Evolutionary conservation across 169 alveolate species (phyloP), one percentile per base, ranked within the genome.

Genomic region (Toxoplasma gondii): DNA sequence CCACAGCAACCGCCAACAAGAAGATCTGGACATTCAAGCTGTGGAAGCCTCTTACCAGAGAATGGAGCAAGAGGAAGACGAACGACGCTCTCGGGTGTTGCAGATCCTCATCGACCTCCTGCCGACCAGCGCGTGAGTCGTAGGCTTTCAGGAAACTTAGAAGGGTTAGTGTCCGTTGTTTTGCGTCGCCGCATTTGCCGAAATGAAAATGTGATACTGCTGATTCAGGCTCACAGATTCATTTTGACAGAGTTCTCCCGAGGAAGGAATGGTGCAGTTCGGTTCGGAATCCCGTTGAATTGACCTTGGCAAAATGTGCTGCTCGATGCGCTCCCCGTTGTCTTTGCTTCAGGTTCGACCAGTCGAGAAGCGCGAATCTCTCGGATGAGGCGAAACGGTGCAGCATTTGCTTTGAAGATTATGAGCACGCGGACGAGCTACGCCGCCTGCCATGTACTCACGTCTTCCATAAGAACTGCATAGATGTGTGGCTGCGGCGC

Each of bases 361-460:
- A 29, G 22, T 49, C 24, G 31, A 43, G 93, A 39, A 58, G 93
- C 64, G 78, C 82, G 24, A 53, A 22, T 44, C 84, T 88, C 39
- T 53, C 70, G 4, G 83, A 41, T 7, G 93, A 88, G 31, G 82
- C 70, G 54, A 53, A 64, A 49, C 22, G 58, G 36, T 91, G 92
- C 74, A 93, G 82, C 54, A 94, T 80, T 64, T 88, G 95, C 88
- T 86, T 82, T 54, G 95, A 82, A 43, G 95, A 92, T 22, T 92
- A 92, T 82, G 93, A 92, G 88, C 93, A 91, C 2, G 94, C 39
- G 2, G 96, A 92, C 12, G 54, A 10, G 41, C 93, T 80, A 34
- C 87, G 98, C 19, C 95, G 97, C 41, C 96, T 97, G 43, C 98
- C 98, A n/a, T 97, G 98, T 91, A 88, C 87, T 31, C 98, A 97